These are phyloP conservation scores for Lepraria neglecta DNA, from an alignment of 495 filamentous ascomycete species.

Conservation along the genomic window DNA sequence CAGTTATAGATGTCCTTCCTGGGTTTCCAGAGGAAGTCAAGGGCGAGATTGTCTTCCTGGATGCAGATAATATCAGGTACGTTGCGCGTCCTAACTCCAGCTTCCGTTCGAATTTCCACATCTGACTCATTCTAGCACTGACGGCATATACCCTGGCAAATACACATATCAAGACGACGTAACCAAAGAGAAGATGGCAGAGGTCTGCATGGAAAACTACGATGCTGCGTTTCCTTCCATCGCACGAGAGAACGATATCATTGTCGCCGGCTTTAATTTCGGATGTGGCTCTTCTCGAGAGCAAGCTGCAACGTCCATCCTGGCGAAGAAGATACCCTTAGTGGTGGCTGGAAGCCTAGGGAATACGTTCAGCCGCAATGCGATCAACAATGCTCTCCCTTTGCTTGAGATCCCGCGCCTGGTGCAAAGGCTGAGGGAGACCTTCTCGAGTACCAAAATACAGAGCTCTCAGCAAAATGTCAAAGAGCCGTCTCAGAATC, in stretches of 20 bases:
- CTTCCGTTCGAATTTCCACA: slow-evolving; percentile 31
- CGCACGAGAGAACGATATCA: slow-evolving; percentile 63
- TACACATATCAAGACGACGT: slow-evolving; percentile 88
- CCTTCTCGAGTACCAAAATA: slow-evolving; percentile 18
- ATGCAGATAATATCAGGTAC: slow-evolving; percentile 45
- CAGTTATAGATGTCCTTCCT: slow-evolving; percentile 42
- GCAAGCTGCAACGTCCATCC: slow-evolving; percentile 83
- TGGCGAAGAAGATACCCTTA: slow-evolving; percentile 77
- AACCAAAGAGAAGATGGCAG: slow-evolving; percentile 67
- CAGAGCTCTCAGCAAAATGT: slow-evolving; percentile 27
- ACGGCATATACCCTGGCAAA: slow-evolving; percentile 72
- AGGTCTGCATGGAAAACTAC: slow-evolving; percentile 91
- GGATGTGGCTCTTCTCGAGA: slow-evolving; percentile 68
- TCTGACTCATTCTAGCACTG: slow-evolving; percentile 33
- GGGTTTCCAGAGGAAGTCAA: slow-evolving; percentile 48
- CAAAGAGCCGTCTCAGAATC: slow-evolving; percentile 37
- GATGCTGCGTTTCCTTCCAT: slow-evolving; percentile 59
- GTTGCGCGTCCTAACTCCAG: neutral
- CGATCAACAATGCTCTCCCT: slow-evolving; percentile 89
- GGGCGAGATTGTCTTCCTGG: slow-evolving; percentile 50
- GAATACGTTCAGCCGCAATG: slow-evolving; percentile 83
- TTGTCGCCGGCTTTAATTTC: slow-evolving; percentile 87
- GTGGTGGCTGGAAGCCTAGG: slow-evolving; percentile 82
- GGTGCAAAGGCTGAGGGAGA: slow-evolving; percentile 60
- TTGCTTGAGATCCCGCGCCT: slow-evolving; percentile 74